Base-by-base conservation (phyloP, 78 protist species). In the Planoprotostelium fungivorum region DNA sequence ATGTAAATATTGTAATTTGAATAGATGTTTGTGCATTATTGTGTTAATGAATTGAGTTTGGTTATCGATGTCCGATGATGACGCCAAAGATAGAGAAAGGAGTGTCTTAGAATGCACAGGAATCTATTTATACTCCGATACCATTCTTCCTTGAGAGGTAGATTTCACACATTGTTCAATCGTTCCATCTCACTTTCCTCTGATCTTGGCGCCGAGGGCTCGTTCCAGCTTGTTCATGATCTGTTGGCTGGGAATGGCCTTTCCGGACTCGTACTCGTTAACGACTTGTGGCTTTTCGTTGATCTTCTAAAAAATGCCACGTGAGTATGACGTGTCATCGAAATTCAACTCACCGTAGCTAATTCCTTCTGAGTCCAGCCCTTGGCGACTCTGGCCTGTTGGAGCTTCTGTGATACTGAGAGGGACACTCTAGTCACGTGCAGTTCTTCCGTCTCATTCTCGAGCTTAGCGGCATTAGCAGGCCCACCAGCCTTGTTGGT, bases 211-310 rank as follows among this genome's bases (percentile, higher is more conserved):
- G 85, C 94, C 94, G 28, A 97, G 93, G 1, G 83, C 97, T 16
- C 94, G 90, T 89, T 96, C 97, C 51, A 96, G 84, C 91, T 96
- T 96, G 38, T 88, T 84, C n/a, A 96, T 35, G 63, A 96, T n/a
- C 0, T 84, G 87, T n/a, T 91, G 88, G 88, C 91, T 90, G 83
- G 97, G 97, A 29, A 95, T 94, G 87, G 96, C 98, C 89, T 63
- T 73, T 35, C 97, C 96, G 34, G 36, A 37, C 93, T 96, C 98
- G 87, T 96, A 96, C 63, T 94, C 97, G 85, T 39, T 63, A 31
- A 96, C 63, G 0, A 94, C 87, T 36, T 35, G 31, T 38, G 85
- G 95, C 89, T 91, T 85, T 87, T 93, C 96, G 90, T 92, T 89
- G 87, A 94, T 88, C 35, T 35, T 35, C 34, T 87, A 36, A 0